Evolutionary conservation across 768 basidiomycete species (phyloP), one percentile per base, ranked within the genome.

Genomic region (Tephrocybe sp.): DNA sequence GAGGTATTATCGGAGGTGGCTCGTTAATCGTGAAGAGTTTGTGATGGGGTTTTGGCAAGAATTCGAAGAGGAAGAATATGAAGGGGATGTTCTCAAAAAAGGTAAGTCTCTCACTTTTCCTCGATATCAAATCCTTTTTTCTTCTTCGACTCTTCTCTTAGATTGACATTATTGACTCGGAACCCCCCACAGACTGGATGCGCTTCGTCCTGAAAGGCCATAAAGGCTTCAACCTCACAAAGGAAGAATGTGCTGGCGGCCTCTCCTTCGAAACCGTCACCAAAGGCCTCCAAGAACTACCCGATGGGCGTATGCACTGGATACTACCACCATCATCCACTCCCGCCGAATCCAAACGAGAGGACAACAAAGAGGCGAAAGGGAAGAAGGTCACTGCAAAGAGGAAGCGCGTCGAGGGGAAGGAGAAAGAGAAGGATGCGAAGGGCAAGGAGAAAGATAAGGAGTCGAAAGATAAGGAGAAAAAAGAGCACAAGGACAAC

Each of bases 11-110:
- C 60, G 70, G 34, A 62, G 68, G 13, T 77, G 76, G 76, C 62
- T 77, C 24, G 60, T 76, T 9, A 68, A 63, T 48, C 56, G 64
- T 21, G 70, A 73, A 25, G 67, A 69, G 63, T 71, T 65, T 44
- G 38, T 73, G 12, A 64, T 62, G 47, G 63, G 63, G 13, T 74
- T 76, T 55, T 73, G 62, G 57, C 49, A 65, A 4, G 74, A 76
- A 54, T 75, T 72, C 55, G 68, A 63, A 32, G 67, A 73, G 49
- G 74, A 74, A 40, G 75, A 74, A 56, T 75, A 71, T 53, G 58
- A 59, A 22, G 44, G 49, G 6, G 72, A 76, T 54, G 61, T 71
- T 6, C 56, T 75, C n/a, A 70, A 68, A 57, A 61, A 67, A 47
- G 62, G 74, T 72, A 40, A 13, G 70, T 62, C 26, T 27, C 8